Base-by-base conservation (phyloP, 352 stramenopile species). In the Phytopythium sindhum region DNA sequence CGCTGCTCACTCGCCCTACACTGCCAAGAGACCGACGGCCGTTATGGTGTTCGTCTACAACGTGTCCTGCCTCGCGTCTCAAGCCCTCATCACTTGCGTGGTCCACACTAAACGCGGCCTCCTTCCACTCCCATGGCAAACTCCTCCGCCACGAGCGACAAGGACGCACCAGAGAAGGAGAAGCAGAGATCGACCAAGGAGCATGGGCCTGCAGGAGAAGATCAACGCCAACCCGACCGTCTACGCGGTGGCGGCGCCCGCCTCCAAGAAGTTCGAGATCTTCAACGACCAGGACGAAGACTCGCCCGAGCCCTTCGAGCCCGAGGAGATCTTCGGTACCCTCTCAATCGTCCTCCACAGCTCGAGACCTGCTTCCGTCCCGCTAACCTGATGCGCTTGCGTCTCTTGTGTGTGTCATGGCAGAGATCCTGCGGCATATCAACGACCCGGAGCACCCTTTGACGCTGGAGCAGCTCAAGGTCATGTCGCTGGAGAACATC, bases 371-470 rank as follows among this genome's bases (percentile, higher is more conserved):
- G 31, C 33, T 2, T 39, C 10, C 33, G 14, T 11, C 33, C 33
- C 10, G 41, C 33, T 35, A 59, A 5, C n/a, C n/a, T 45, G 47
- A 19, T 57, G 19, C 42, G n/a, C 33, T 24, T 37, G 41, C 4
- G 26, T 57, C 9, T 61, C 28, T n/a, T 47, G 37, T 63, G 52
- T 50, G 17, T 55, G 21, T 37, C 47, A 14, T 29, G n/a, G 7
- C 64, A 95, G 86, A 95, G 76, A 89, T 88, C 21, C 73, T 95
- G 56, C 83, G 89, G 44, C 82, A 96, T 64, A 83, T 98, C 65
- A 97, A 98, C 67, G 92, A 98, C 69, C 93, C 93, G 21, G 93
- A 98, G 76, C 92, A 98, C 67, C 91, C 93, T 29, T 76, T 98
- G 42, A 98, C 92, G 33, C 79, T 98, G 35, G 92, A 98, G 76